Evolutionary conservation across 2,329 filamentous ascomycete species (phyloP).

Genomic region (Fusarium pseudoanthophilum): DNA sequence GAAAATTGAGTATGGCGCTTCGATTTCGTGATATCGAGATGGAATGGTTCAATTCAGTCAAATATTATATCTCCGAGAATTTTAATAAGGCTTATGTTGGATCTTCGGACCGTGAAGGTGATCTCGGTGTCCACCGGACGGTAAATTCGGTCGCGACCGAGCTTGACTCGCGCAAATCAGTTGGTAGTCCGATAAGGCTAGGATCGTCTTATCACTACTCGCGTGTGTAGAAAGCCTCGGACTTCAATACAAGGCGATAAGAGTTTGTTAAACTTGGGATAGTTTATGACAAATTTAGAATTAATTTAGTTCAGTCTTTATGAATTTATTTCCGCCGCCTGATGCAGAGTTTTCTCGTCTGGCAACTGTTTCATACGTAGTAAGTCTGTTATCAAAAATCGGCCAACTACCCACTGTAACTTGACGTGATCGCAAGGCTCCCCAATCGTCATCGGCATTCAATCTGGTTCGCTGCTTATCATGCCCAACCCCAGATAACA

Average conservation of each 20-base stretch:
- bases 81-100: accelerated
- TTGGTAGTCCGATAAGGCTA: neutral
- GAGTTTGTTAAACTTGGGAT: accelerated
- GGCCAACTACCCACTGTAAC: constrained; percentile 4
- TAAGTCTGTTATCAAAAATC: neutral
- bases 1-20: accelerated
- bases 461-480: neutral
- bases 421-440: constrained; percentile 23
- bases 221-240: accelerated
- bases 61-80: neutral
- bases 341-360: neutral
- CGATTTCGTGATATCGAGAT: neutral
- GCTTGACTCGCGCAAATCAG: neutral
- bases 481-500: neutral
- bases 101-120: too few species aligned
- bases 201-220: neutral
- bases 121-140: neutral
- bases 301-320: accelerated
- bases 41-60: neutral
- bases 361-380: neutral
- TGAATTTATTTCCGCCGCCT: accelerated
- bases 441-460: neutral
- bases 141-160: neutral
- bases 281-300: accelerated
- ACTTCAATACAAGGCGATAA: neutral